A percentile compares a stretch with the other conserved stretches of the same genome.
phyloP scores from a whole-genome alignment of 2,329 filamentous ascomycete species.

The Colletotrichum lini region DNA sequence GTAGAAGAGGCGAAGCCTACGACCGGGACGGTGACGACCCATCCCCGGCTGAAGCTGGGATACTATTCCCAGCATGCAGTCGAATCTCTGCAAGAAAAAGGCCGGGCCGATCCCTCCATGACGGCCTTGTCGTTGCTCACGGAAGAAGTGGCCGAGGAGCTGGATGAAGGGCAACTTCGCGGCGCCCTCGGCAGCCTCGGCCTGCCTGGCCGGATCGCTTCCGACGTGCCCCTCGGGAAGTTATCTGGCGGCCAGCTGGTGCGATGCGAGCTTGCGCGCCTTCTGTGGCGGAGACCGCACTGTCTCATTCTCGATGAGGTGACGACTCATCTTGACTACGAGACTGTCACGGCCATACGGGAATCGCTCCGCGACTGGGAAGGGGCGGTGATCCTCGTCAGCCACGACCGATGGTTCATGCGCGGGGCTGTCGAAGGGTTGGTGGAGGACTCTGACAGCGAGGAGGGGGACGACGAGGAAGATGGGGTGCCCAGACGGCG shows the following conservation, averaged over 20 bases:
- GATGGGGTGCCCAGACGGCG: constrained; percentile 61
- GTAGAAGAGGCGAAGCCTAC: constrained; percentile 72
- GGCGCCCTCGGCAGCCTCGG: constrained; percentile 78
- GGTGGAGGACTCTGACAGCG: constrained; percentile 54
- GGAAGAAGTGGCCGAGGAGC: constrained; percentile 63
- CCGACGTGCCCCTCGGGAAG: constrained; percentile 79
- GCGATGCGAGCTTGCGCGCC: constrained; percentile 73
- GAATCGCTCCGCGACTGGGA: constrained; percentile 77
- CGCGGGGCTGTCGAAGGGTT: constrained; percentile 79
- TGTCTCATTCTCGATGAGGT: constrained; percentile 84
- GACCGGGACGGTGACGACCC: constrained; percentile 73
- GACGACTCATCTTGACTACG: constrained; percentile 87
- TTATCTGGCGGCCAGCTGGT: constrained; percentile 87
- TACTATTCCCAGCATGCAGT: constrained; percentile 88
- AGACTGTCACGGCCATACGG: constrained; percentile 81
- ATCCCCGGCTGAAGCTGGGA: constrained; percentile 78
- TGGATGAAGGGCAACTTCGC: constrained; percentile 78
- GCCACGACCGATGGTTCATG: constrained; percentile 87
- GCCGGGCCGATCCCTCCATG: constrained; percentile 62
- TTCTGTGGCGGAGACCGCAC: constrained; percentile 79
- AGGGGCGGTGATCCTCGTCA: constrained; percentile 83
- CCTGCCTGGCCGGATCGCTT: constrained; percentile 77
- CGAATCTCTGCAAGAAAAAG: constrained; percentile 72
- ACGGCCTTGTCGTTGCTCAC: constrained; percentile 78
- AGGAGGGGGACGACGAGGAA: constrained; percentile 61